phyloP scores from a whole-genome alignment of 1,139 yeast species.

The Sugiyamaella paludigena region DNA sequence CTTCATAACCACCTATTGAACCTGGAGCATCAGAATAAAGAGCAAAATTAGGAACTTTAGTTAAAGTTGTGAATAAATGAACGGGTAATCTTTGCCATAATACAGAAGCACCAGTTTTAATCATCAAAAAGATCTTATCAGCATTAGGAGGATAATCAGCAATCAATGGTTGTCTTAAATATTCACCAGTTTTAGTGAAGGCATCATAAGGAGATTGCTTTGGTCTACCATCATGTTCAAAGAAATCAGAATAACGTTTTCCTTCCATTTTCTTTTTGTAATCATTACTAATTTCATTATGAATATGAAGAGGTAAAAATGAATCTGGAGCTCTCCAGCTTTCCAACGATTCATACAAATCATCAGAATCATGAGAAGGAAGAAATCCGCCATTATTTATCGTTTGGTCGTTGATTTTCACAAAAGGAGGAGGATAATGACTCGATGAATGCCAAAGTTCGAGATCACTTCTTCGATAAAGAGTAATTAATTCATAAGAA shows the following conservation, averaged over 20 bases:
- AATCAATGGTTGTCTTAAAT: conserved; percentile 24
- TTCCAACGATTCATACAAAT: conserved; percentile 17
- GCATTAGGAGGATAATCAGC: conserved; percentile 24
- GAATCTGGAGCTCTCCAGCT: conserved; percentile 22
- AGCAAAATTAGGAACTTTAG: conserved; percentile 36
- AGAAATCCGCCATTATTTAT: conserved; percentile 3
- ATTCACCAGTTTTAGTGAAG: conserved; percentile 17
- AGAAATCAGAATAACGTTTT: background rate
- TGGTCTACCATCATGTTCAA: conserved; percentile 9
- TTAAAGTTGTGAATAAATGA: conserved; percentile 38
- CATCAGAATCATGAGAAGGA: conserved; percentile 3
- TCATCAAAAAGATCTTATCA: conserved; percentile 33
- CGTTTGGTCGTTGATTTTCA: background rate
- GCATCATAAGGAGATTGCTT: conserved; percentile 3
- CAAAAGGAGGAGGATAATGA: background rate
- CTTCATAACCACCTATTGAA: conserved; percentile 36
- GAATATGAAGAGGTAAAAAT: conserved; percentile 4
- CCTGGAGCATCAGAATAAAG: conserved; percentile 38
- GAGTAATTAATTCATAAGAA: conserved; percentile 4
- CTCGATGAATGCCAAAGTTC: background rate
- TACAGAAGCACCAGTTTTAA: conserved; percentile 40
- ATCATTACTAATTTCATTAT: background rate
- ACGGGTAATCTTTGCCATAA: conserved; percentile 39
- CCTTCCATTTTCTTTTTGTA: background rate
- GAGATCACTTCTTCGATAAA: background rate